phyloP scores from a whole-genome alignment of 441 rosid genomes.

The Arabidopsis lyrata region DNA sequence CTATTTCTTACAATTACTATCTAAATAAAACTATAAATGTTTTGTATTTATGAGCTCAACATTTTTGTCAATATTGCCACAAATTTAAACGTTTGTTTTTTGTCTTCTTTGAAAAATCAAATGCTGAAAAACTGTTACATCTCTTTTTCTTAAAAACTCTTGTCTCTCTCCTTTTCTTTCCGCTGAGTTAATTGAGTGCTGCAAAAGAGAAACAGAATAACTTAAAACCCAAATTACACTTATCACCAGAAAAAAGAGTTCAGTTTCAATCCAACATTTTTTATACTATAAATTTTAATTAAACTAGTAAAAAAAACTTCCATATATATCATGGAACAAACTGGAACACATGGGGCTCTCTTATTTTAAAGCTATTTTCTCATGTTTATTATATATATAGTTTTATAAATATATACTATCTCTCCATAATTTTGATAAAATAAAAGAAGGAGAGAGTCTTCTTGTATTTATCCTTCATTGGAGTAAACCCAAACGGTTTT shows the following conservation, averaged over 20 bases:
- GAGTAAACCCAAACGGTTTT: constrained; percentile 41
- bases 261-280: constrained; percentile 18
- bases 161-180: constrained; percentile 32
- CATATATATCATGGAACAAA: constrained; percentile 47
- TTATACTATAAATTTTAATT: neutral
- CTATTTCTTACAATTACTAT: neutral
- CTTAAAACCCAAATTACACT: constrained; percentile 44
- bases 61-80: constrained; percentile 39
- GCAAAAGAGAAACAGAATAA: constrained; percentile 47
- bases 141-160: constrained; percentile 47
- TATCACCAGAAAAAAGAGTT: constrained; percentile 49
- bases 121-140: constrained; percentile 45
- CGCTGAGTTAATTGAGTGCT: constrained; percentile 37
- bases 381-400: no score
- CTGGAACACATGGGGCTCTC: constrained; percentile 44
- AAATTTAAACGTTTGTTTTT: constrained; percentile 33
- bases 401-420: constrained; percentile 20
- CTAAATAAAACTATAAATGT: neutral
- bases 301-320: constrained; percentile 31
- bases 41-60: constrained; percentile 25
- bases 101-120: constrained; percentile 48
- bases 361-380: constrained; percentile 21
- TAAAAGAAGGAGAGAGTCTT: constrained; percentile 35
- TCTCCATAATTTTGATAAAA: constrained; percentile 30
- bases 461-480: constrained; percentile 38